These are phyloP conservation scores for Teunomyces kruisii DNA, from an alignment of 805 yeast genomes.

Conservation along the genomic window DNA sequence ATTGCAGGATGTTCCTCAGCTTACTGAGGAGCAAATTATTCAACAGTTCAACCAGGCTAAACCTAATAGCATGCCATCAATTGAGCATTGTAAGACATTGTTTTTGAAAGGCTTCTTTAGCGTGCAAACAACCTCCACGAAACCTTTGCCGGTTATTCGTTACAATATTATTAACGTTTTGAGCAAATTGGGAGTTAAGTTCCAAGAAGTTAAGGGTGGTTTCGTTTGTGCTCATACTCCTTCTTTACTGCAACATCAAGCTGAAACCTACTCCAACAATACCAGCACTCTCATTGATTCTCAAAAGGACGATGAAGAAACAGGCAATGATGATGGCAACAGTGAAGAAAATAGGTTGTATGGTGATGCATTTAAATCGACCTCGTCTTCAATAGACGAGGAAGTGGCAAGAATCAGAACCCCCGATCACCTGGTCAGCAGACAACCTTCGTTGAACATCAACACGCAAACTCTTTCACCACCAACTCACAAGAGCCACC, in stretches of 20 bases:
- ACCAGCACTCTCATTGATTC: slow-evolving; percentile 17
- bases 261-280: slow-evolving; percentile 14
- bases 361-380: slow-evolving; percentile 42
- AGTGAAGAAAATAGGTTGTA: slow-evolving; percentile 33
- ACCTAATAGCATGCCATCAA: slow-evolving; percentile 85
- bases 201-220: slow-evolving; percentile 90
- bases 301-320: slow-evolving; percentile 17
- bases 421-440: slow-evolving; percentile 31
- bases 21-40: slow-evolving; percentile 42
- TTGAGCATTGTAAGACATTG: slow-evolving; percentile 87
- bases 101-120: slow-evolving; percentile 91
- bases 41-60: slow-evolving; percentile 53
- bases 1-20: slow-evolving; percentile 30
- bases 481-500: slow-evolving; percentile 30
- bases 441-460: slow-evolving; percentile 39
- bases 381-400: slow-evolving; percentile 27
- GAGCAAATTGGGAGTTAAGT: slow-evolving; percentile 73
- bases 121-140: slow-evolving; percentile 92
- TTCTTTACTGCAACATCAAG: slow-evolving; percentile 30
- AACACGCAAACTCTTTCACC: slow-evolving; percentile 31
- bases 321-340: slow-evolving; percentile 16
- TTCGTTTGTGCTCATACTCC: slow-evolving; percentile 77
- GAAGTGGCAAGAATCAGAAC: slow-evolving; percentile 21
- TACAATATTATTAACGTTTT: slow-evolving; percentile 78
- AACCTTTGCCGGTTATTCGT: slow-evolving; percentile 84